phyloP scores from a whole-genome alignment of 768 basidiomycete species.

The Termitomyces sp. region DNA sequence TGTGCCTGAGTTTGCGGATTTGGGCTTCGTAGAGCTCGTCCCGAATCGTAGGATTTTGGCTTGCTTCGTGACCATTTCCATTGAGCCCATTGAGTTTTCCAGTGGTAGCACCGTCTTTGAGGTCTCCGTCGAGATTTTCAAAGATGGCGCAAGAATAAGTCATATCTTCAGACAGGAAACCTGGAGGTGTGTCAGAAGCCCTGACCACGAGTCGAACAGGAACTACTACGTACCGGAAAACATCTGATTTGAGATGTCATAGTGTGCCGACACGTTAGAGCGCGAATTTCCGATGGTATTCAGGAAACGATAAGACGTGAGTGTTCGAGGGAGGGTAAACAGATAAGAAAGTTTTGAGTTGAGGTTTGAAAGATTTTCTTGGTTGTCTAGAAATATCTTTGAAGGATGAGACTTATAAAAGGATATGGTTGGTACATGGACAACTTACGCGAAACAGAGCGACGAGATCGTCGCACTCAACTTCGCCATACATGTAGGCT shows the following conservation, averaged over 20 bases:
- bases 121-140: neutral
- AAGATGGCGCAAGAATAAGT: slow-evolving; percentile 1
- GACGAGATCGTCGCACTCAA: slow-evolving; percentile 64
- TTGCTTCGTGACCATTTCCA: neutral
- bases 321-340: neutral
- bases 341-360: neutral
- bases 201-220: slow-evolving; percentile 23
- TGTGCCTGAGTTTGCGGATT: slow-evolving; percentile 16
- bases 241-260: slow-evolving; percentile 78
- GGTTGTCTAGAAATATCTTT: neutral
- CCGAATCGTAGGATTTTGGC: neutral
- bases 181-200: neutral
- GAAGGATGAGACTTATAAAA: neutral
- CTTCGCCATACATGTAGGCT: slow-evolving; percentile 77
- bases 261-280: slow-evolving; percentile 72
- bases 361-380: neutral
- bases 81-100: neutral
- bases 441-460: slow-evolving; percentile 54
- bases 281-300: slow-evolving; percentile 64
- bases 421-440: slow-evolving; percentile 35
- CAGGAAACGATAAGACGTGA: slow-evolving; percentile 47
- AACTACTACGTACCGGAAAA: slow-evolving; percentile 56
- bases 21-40: neutral
- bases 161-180: neutral
- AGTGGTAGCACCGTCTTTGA: neutral